These are phyloP conservation scores for Neurospora intermedia DNA, from an alignment of 495 filamentous ascomycete species.

Conservation along the genomic window DNA sequence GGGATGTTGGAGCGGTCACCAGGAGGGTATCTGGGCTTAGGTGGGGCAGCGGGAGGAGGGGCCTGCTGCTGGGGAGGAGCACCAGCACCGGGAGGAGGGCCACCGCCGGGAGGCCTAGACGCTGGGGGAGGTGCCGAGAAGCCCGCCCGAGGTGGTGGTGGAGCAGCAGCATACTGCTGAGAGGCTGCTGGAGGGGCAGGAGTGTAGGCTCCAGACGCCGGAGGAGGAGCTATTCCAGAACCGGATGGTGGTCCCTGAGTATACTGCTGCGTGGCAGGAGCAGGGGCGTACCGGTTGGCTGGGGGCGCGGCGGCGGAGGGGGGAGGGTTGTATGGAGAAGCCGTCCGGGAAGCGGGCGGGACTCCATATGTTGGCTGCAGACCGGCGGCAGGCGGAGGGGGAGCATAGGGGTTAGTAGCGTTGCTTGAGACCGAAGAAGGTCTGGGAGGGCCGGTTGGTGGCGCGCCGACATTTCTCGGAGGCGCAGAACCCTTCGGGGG, in stretches of 20 bases:
- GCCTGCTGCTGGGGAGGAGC: conserved; percentile 21
- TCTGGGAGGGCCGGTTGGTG: conserved; percentile 37
- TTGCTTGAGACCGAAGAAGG: conserved; percentile 57
- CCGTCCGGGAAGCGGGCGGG: conserved; percentile 56
- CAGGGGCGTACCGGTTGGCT: conserved; percentile 78
- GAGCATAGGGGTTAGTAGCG: conserved; percentile 64
- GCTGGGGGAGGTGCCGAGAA: conserved; percentile 16
- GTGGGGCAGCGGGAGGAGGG: conserved; percentile 36
- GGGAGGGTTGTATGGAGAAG: conserved; percentile 83
- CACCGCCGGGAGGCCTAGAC: conserved; percentile 33
- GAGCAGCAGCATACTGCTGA: conserved; percentile 14
- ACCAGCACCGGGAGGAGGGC: conserved; percentile 40
- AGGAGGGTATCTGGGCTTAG: conserved; percentile 56
- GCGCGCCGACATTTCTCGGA: conserved; percentile 36
- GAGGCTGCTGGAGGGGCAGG: conserved; percentile 22
- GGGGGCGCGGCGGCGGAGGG: conserved; percentile 56
- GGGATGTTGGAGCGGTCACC: conserved; percentile 92
- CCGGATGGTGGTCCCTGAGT: conserved; percentile 22
- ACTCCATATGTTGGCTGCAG: conserved; percentile 32
- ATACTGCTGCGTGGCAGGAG: conserved; percentile 49
- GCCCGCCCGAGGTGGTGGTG: conserved; percentile 23
- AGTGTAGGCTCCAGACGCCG: conserved; percentile 50
- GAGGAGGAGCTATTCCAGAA: conserved; percentile 24
- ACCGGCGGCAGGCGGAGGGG: conserved; percentile 29
- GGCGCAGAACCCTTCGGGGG: conserved; percentile 46